Evolutionary conservation across 2,329 filamentous ascomycete species (phyloP).

Genomic region (Phoma sp.): DNA sequence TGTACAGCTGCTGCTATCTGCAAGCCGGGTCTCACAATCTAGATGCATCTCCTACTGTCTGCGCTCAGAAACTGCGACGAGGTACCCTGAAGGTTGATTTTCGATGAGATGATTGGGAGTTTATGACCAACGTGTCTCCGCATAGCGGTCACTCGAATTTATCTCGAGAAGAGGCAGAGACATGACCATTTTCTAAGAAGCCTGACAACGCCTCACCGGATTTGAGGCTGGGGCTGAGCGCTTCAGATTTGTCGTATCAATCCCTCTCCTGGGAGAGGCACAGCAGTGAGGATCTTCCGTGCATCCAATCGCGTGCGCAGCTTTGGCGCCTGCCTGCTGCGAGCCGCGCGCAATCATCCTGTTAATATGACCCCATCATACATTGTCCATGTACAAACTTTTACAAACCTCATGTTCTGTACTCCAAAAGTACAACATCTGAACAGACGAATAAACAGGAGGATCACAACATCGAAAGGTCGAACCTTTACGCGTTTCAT

Average conservation of each 20-base stretch:
- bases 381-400: too few species aligned
- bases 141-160: not conserved
- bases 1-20: not conserved
- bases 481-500: too few species aligned
- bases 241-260: not conserved
- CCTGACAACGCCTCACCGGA: not conserved
- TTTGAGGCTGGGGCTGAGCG: not conserved
- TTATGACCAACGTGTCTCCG: not conserved
- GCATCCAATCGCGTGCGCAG: constrained; percentile 6
- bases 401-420: not conserved
- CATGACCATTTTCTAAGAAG: not conserved
- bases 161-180: too few species aligned
- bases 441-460: too few species aligned
- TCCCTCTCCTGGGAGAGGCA: not conserved
- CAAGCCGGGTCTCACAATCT: too few species aligned
- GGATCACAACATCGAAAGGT: too few species aligned
- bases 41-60: too few species aligned
- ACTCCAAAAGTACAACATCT: too few species aligned
- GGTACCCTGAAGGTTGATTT: too few species aligned
- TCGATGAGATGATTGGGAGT: not conserved
- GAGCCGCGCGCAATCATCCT: not conserved
- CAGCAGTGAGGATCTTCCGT: not conserved
- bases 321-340: constrained; percentile 6
- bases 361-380: not conserved
- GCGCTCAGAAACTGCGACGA: too few species aligned